These are phyloP conservation scores for Orbilia oligospora DNA, from an alignment of 2,329 filamentous ascomycete genomes.

Conservation along the genomic window DNA sequence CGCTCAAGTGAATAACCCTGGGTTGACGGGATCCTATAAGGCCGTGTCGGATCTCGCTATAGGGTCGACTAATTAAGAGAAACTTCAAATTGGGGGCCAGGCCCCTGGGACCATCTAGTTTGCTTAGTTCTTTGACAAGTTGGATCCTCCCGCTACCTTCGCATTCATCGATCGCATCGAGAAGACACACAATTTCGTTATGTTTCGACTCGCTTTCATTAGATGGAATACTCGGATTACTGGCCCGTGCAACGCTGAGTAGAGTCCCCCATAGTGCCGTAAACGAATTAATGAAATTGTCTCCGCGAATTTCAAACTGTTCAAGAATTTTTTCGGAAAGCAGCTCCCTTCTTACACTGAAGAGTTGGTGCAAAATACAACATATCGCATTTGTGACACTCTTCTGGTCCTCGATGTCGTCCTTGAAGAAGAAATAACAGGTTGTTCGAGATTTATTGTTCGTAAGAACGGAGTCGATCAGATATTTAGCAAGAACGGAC, in stretches of 20 bases:
- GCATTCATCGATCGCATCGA: slow-evolving; percentile 69
- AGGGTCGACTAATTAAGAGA: slow-evolving; percentile 64
- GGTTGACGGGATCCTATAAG: slow-evolving; percentile 49
- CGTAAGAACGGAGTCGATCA: slow-evolving; percentile 66
- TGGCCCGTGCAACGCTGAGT: background rate
- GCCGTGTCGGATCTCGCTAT: slow-evolving; percentile 62
- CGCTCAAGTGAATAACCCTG: slow-evolving; percentile 23
- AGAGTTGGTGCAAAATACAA: slow-evolving; percentile 67
- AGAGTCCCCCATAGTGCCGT: slow-evolving; percentile 37
- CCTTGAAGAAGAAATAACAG: slow-evolving; percentile 28
- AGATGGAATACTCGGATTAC: background rate
- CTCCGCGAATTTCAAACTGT: background rate
- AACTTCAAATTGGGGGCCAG: slow-evolving; percentile 61
- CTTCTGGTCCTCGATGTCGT: slow-evolving; percentile 7
- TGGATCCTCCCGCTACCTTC: slow-evolving; percentile 55
- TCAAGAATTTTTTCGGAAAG: slow-evolving; percentile 23
- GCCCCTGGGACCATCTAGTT: slow-evolving; percentile 61
- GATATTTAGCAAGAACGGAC: slow-evolving; percentile 67
- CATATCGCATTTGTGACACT: slow-evolving; percentile 65
- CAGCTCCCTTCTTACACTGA: slow-evolving; percentile 63
- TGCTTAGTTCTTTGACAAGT: slow-evolving; percentile 63
- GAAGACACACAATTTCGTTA: slow-evolving; percentile 31
- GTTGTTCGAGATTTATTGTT: slow-evolving; percentile 27
- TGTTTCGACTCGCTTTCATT: background rate
- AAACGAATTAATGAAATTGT: slow-evolving; percentile 10